phyloP scores from a whole-genome alignment of 495 filamentous ascomycete genomes.

The Annulohypoxylon nitens region DNA sequence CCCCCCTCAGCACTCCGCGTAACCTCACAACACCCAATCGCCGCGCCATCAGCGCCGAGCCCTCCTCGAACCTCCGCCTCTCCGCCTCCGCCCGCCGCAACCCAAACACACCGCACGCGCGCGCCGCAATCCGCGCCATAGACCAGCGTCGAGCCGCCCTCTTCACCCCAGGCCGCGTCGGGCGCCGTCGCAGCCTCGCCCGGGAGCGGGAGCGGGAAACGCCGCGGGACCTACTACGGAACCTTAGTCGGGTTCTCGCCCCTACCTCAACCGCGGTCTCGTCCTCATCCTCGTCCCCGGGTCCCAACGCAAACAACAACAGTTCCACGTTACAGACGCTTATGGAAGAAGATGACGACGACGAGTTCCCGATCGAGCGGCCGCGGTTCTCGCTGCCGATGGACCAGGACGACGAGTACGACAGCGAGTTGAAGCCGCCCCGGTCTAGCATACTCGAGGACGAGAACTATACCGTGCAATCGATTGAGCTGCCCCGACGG shows the following conservation, averaged over 20 bases:
- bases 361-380: conserved; percentile 67
- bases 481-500: conserved; percentile 76
- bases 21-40: conserved; percentile 51
- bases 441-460: conserved; percentile 74
- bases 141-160: conserved; percentile 79
- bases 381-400: conserved; percentile 79
- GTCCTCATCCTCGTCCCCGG: conserved; percentile 66
- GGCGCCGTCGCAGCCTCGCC: conserved; percentile 70
- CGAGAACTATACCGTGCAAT: conserved; percentile 75
- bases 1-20: conserved; percentile 43
- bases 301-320: conserved; percentile 36
- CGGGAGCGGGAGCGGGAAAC: conserved; percentile 77
- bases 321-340: conserved; percentile 53
- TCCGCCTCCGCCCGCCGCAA: conserved; percentile 57
- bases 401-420: conserved; percentile 71
- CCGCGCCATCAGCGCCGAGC: conserved; percentile 52
- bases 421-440: conserved; percentile 71
- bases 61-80: conserved; percentile 49
- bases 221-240: conserved; percentile 76
- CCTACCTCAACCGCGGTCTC: conserved; percentile 67
- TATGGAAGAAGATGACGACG: conserved; percentile 70
- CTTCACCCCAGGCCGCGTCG: conserved; percentile 74
- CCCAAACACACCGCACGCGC: conserved; percentile 74
- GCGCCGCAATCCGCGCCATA: conserved; percentile 72
- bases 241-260: conserved; percentile 76